Evolutionary conservation across 2,329 filamentous ascomycete species (phyloP).

Genomic region (Aspergillus sp.): DNA sequence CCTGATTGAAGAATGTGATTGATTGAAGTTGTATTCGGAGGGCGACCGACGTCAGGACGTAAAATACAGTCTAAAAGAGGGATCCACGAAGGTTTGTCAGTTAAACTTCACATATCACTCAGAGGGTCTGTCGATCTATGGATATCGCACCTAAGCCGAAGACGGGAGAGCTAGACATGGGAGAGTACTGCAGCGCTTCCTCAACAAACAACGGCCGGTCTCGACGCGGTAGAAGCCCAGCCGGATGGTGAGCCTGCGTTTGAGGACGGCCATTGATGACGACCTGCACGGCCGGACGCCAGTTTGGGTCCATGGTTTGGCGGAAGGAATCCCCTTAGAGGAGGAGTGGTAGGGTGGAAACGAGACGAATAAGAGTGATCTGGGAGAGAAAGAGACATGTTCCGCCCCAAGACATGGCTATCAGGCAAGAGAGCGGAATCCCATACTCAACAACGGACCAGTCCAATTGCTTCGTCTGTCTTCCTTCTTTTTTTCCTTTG

Average conservation of each 20-base stretch:
- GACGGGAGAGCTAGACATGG: constrained; percentile 50
- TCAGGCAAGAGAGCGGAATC: constrained; percentile 17
- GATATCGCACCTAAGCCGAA: constrained; percentile 43
- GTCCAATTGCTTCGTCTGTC: neutral
- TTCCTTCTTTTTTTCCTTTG: neutral
- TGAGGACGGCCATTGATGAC: constrained; percentile 40
- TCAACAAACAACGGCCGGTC: constrained; percentile 44
- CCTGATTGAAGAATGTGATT: constrained; percentile 52
- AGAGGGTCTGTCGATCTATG: neutral
- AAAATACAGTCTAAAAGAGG: constrained; percentile 40
- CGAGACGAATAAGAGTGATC: constrained; percentile 20
- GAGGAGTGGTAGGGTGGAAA: constrained; percentile 16
- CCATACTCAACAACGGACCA: constrained; percentile 8
- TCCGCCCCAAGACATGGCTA: constrained; percentile 36
- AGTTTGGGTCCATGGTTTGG: constrained; percentile 41
- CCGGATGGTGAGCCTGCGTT: constrained; percentile 23
- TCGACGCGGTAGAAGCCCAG: constrained; percentile 28
- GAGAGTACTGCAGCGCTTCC: constrained; percentile 50
- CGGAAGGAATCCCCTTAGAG: constrained; percentile 19
- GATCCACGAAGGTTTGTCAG: constrained; percentile 13
- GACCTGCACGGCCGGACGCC: constrained; percentile 42
- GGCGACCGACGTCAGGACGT: constrained; percentile 42
- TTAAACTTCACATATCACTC: constrained; percentile 17
- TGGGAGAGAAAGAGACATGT: constrained; percentile 24
- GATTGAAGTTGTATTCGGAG: constrained; percentile 40